Percentiles rank a stretch among this genome's conserved stretches.
Evolutionary conservation across 441 rosid genomes (phyloP).

Genomic region (Gossypium davidsonii): DNA sequence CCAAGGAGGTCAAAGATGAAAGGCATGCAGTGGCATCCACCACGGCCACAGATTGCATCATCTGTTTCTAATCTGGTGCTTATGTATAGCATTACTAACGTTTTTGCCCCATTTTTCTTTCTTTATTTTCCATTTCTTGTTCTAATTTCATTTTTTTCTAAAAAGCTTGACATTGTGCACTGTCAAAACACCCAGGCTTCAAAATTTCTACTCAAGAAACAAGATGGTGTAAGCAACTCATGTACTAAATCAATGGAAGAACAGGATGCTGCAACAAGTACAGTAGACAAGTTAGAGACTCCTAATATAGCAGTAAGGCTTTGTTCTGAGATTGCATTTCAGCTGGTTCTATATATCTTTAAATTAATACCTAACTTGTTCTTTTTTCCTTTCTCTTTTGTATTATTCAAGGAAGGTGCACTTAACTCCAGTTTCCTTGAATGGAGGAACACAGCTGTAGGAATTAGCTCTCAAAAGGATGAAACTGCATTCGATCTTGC

Average conservation of each 20-base stretch:
- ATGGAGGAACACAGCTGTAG: constrained; percentile 10
- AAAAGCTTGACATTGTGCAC: constrained; percentile 13
- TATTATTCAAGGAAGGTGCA: constrained; percentile 19
- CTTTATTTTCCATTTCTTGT: neutral
- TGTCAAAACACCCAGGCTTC: constrained; percentile 45
- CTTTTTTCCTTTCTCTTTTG: neutral
- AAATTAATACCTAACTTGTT: neutral
- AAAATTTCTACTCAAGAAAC: constrained; percentile 35
- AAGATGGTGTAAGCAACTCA: constrained; percentile 27
- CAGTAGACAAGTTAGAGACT: constrained; percentile 34
- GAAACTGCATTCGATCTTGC: constrained; percentile 13
- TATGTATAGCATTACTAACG: constrained; percentile 22
- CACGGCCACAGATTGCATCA: constrained; percentile 51
- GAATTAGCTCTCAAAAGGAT: constrained; percentile 11
- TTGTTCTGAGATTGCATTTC: constrained; percentile 1
- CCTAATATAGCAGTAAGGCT: constrained; percentile 44
- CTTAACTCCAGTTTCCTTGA: constrained; percentile 13
- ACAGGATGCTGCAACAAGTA: constrained; percentile 28
- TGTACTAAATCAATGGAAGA: constrained; percentile 23
- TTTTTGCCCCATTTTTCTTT: neutral
- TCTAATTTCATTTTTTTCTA: constrained; percentile 12
- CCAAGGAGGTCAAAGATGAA: constrained; percentile 32
- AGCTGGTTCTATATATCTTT: neutral
- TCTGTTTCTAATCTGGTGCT: constrained; percentile 75
- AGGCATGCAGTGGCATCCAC: constrained; percentile 53